A percentile compares a stretch with the other conserved stretches of the same genome.
Conservation (phyloP, 441 rosid genomes). For the Sinapis alba region DNA sequence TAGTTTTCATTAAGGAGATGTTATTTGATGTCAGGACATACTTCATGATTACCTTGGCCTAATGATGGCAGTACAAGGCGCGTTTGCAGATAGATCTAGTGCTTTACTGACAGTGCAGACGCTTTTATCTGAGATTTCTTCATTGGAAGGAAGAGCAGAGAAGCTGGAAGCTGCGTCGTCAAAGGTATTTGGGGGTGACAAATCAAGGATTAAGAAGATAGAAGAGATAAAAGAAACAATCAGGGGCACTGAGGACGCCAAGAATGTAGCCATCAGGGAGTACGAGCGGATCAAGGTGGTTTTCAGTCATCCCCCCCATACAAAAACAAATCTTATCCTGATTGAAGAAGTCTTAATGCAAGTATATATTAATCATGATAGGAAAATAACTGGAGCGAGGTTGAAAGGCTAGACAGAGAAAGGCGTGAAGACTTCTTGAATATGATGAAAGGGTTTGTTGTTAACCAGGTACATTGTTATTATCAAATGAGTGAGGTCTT, state of each 20-base stretch:
- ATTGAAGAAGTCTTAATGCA: not conserved
- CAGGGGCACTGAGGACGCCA: conserved; percentile 74
- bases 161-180: conserved; percentile 92
- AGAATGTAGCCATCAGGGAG: conserved; percentile 74
- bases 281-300: conserved; percentile 84
- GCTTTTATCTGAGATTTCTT: conserved; percentile 75
- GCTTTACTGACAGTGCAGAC: conserved; percentile 89
- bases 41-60: conserved; percentile 87
- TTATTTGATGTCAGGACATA: conserved; percentile 55
- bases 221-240: conserved; percentile 87
- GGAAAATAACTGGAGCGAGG: conserved; percentile 84
- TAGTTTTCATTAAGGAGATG: conserved; percentile 3
- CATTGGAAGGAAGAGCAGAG: conserved; percentile 69
- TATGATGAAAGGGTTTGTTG: conserved; percentile 93
- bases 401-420: conserved; percentile 86
- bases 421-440: conserved; percentile 75
- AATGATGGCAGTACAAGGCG: conserved; percentile 79
- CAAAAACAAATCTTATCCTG: not conserved
- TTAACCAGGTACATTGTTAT: conserved; percentile 66
- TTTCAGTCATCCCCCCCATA: not conserved
- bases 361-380: conserved; percentile 40
- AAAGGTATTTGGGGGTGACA: conserved; percentile 94
- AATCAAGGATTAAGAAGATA: conserved; percentile 73
- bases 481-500: not conserved
- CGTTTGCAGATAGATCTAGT: conserved; percentile 86